phyloP scores from a whole-genome alignment of 257 asterid genomes.

The Solanum ossicruentum region DNA sequence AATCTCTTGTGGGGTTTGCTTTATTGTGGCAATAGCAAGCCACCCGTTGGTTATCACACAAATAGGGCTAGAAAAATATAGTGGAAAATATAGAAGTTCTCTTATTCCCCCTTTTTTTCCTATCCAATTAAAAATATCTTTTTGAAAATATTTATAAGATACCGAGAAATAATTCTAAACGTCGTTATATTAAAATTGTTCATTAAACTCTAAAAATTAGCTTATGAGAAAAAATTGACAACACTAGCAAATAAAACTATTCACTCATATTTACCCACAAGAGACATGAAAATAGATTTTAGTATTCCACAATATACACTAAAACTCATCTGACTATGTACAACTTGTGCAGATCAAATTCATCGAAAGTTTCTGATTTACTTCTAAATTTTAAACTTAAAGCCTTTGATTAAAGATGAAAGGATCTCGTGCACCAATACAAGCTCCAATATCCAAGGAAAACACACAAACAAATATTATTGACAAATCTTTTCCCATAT shows the following conservation, averaged over 20 bases:
- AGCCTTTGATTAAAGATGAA: neutral
- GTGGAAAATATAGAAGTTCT: neutral
- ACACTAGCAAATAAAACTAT: neutral
- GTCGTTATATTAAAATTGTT: accelerated
- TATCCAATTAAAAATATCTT: neutral
- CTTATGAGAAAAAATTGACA: neutral
- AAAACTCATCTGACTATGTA: neutral
- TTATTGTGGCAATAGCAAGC: conserved; percentile 20
- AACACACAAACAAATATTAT: neutral
- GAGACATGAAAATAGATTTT: neutral
- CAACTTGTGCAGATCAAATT: neutral
- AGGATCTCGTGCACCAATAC: neutral
- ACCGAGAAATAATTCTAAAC: neutral
- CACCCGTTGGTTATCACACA: conserved; percentile 34
- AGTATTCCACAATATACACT: neutral
- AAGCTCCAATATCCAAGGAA: neutral
- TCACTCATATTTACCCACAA: neutral
- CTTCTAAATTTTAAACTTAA: neutral
- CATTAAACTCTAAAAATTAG: neutral
- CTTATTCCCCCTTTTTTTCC: neutral
- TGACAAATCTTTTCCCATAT: neutral
- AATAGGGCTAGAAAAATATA: conserved; percentile 10
- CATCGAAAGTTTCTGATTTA: neutral
- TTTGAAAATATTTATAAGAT: neutral
- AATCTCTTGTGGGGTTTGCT: conserved; percentile 14